Base-by-base conservation (phyloP, 768 basidiomycete species). In the Lentinus tigrinus region DNA sequence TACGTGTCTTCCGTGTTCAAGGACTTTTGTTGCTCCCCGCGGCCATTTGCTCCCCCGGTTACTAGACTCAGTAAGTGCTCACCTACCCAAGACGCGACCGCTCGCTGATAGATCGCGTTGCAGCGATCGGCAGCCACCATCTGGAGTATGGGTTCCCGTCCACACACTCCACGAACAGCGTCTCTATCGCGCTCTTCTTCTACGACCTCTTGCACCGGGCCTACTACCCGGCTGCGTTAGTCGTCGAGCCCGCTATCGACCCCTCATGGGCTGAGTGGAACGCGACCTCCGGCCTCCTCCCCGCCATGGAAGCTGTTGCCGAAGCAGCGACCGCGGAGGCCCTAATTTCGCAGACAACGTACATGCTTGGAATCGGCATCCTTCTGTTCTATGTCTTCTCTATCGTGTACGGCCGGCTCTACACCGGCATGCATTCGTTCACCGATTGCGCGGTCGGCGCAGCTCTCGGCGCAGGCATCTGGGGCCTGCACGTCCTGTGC, bases 111-210 rank as follows among this genome's bases (percentile, higher is more conserved):
- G n/a, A n/a, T n/a, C n/a, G n/a, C n/a, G 19, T 17, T 19, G 36
- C 63, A 92, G 89, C 87, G 4, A 86, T 93, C 51, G 88, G 90
- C 14, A 81, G 76, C 1, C 90, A 92, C 66, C 91, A 93, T 63
- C 79, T 92, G 3, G 94, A 96, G 74, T 96, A 96, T 64, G 96
- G 96, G 23, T 96, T 98, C 68, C 95, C 95, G 0, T 96, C 94
- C 0, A 97, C 95, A 0, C 96, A 99, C 67, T 91, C 93, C 2
- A 93, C 95, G 8, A 96, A 97, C 71, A 84, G 86, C 53, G 81
- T 94, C 51, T 95, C 93, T 26, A 90, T 97, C 66, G 93, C 93
- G 0, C 80, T 98, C 3, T 92, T 91, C 73, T 78, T 92, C 59
- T 87, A 81, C 61, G 73, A 82, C 3, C 77, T 85, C 43, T 68